Conservation (phyloP, 1,139 yeast genomes). For the Blastobotrys serpentis region DNA sequence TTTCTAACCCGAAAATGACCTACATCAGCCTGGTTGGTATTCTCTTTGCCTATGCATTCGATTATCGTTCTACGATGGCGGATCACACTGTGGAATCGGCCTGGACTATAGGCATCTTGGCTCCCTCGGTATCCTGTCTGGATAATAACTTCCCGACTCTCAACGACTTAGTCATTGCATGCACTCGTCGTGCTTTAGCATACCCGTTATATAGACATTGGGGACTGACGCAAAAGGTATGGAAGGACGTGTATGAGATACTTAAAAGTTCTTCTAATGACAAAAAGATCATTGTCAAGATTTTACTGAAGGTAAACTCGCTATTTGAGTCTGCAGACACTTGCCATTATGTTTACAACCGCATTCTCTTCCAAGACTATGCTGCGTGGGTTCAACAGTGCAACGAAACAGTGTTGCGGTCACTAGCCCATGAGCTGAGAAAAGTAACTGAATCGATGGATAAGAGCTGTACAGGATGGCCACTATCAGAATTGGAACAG, state of each 20-base stretch:
- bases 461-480: slow-evolving; percentile 33
- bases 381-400: slow-evolving; percentile 71
- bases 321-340: slow-evolving; percentile 81
- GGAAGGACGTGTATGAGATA: slow-evolving; percentile 72
- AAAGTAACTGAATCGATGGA: slow-evolving; percentile 23
- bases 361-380: slow-evolving; percentile 76
- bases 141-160: slow-evolving; percentile 57
- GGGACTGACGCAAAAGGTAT: slow-evolving; percentile 56
- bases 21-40: slow-evolving; percentile 64
- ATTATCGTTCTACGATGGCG: slow-evolving; percentile 70
- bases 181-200: slow-evolving; percentile 68
- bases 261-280: slow-evolving; percentile 55
- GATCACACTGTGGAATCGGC: slow-evolving; percentile 84
- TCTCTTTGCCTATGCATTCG: slow-evolving; percentile 73
- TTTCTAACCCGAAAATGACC: slow-evolving; percentile 48
- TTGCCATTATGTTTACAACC: slow-evolving; percentile 79
- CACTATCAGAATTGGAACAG: slow-evolving; percentile 33
- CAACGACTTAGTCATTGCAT: slow-evolving; percentile 55
- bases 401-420: slow-evolving; percentile 50
- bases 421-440: slow-evolving; percentile 63
- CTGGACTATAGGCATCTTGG: slow-evolving; percentile 86
- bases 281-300: slow-evolving; percentile 58
- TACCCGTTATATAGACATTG: slow-evolving; percentile 80
- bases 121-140: slow-evolving; percentile 72
- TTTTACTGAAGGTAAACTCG: slow-evolving; percentile 61